Conservation (phyloP, 1,284 basidiomycete genomes). For the Naganishia sp. region DNA sequence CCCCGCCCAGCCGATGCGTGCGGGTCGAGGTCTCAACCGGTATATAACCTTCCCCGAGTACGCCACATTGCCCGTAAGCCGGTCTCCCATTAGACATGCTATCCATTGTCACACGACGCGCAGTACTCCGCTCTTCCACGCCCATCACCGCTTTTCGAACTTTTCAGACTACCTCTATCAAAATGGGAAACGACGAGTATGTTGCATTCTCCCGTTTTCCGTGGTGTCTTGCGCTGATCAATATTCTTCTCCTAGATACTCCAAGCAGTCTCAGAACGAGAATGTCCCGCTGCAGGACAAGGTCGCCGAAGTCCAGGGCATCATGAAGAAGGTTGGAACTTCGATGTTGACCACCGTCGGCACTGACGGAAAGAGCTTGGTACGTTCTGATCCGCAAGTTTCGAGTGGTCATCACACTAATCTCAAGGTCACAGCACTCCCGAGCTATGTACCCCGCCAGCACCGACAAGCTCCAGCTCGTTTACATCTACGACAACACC, state of each 20-base stretch:
- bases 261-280: slow-evolving; percentile 30
- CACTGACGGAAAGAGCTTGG: slow-evolving; percentile 34
- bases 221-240: background rate
- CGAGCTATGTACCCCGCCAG: slow-evolving; percentile 33
- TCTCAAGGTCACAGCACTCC: slow-evolving; percentile 23
- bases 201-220: background rate
- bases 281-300: slow-evolving; percentile 29
- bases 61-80: background rate
- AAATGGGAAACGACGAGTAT: slow-evolving; percentile 34
- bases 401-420: background rate
- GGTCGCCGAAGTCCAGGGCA: slow-evolving; percentile 32
- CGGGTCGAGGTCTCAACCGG: background rate
- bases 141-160: slow-evolving; percentile 26
- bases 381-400: background rate
- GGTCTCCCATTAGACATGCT: background rate
- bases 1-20: background rate
- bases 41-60: background rate
- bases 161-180: slow-evolving; percentile 31
- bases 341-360: slow-evolving; percentile 35
- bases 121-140: slow-evolving; percentile 12
- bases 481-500: slow-evolving; percentile 60
- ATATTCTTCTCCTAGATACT: slow-evolving; percentile 20
- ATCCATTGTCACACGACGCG: slow-evolving; percentile 19
- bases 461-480: slow-evolving; percentile 28
- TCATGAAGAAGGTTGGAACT: slow-evolving; percentile 35